A percentile compares a stretch with the other conserved stretches of the same genome.
phyloP scores from a whole-genome alignment of 148 eudicot species.

The Fagopyrum tataricum region DNA sequence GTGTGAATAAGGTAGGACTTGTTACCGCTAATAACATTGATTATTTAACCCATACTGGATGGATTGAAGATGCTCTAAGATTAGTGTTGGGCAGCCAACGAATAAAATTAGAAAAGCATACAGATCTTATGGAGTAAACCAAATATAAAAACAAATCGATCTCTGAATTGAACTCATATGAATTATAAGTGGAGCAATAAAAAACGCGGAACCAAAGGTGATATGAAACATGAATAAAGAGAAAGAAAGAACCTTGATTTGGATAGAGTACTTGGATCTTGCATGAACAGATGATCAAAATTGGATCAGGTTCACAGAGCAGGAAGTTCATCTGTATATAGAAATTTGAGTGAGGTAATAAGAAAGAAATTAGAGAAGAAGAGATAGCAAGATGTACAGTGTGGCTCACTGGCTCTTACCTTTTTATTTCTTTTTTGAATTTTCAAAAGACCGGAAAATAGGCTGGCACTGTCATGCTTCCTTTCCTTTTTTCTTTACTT shows the following conservation, averaged over 20 bases:
- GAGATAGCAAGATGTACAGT: background rate
- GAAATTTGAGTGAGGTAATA: background rate
- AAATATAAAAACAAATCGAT: too few relatives aligned
- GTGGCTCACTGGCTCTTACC: background rate
- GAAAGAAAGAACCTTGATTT: constrained; percentile 35
- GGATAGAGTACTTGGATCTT: constrained; percentile 50
- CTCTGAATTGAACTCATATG: too few relatives aligned
- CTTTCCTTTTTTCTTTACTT: background rate
- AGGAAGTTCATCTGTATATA: constrained; percentile 9
- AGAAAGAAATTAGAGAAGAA: background rate
- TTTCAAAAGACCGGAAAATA: background rate
- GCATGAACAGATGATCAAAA: constrained; percentile 53
- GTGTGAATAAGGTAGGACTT: too few relatives aligned
- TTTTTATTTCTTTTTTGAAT: background rate
- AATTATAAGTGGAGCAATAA: background rate
- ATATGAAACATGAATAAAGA: background rate
- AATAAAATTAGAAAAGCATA: too few relatives aligned
- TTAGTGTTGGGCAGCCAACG: too few relatives aligned
- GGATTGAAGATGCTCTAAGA: too few relatives aligned
- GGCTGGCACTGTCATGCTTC: constrained; percentile 8
- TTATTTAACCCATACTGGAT: too few relatives aligned
- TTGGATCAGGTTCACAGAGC: background rate
- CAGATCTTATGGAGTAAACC: too few relatives aligned
- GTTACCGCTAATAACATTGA: too few relatives aligned
- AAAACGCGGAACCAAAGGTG: background rate